Evolutionary conservation across 441 rosid species (phyloP).

Genomic region (Mallotus repandus): DNA sequence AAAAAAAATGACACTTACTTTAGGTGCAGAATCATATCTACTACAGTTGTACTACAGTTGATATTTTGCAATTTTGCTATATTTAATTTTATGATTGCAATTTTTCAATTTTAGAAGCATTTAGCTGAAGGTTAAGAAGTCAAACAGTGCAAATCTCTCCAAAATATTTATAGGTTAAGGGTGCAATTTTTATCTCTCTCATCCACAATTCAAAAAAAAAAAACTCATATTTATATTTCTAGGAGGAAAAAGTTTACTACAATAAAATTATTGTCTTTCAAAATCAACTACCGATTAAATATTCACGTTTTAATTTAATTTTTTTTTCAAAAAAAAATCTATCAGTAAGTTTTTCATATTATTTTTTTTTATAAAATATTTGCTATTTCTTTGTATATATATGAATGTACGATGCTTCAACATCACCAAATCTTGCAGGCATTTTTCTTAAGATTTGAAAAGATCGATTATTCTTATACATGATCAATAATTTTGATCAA

Average conservation of each 20-base stretch:
- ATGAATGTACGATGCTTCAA: not conserved
- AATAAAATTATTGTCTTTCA: too few relatives aligned
- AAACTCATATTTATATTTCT: too few relatives aligned
- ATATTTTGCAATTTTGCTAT: not conserved
- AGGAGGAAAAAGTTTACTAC: too few relatives aligned
- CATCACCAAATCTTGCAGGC: not conserved
- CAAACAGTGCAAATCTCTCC: too few relatives aligned
- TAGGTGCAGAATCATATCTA: conserved; percentile 10
- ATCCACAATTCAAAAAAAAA: too few relatives aligned
- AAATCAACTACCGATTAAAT: too few relatives aligned
- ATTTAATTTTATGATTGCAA: not conserved
- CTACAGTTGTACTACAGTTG: not conserved
- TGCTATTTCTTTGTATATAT: not conserved
- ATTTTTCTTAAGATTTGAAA: not conserved
- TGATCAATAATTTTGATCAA: conserved; percentile 4
- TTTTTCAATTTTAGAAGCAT: not conserved
- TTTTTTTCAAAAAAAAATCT: too few relatives aligned
- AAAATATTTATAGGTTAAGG: too few relatives aligned
- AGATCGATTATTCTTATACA: not conserved
- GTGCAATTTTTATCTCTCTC: too few relatives aligned
- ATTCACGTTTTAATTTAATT: too few relatives aligned
- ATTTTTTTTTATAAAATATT: too few relatives aligned
- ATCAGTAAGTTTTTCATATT: too few relatives aligned
- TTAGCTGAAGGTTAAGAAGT: not conserved
- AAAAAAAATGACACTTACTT: conserved; percentile 15